These are phyloP conservation scores for Agrocybe chaxingu DNA, from an alignment of 768 basidiomycete species.

Conservation along the genomic window DNA sequence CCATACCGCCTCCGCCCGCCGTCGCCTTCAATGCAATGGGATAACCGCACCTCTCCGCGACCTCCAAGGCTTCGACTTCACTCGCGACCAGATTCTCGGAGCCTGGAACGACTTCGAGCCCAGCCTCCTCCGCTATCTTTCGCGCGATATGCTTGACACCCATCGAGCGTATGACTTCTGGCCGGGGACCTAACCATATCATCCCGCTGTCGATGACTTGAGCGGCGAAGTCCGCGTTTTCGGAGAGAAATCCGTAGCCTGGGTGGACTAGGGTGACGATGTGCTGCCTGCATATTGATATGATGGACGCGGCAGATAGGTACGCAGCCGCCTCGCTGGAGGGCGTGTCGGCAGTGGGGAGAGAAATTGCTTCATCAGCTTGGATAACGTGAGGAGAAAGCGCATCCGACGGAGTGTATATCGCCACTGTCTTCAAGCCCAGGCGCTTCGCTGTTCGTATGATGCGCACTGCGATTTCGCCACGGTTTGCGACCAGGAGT, in stretches of 20 bases:
- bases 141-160: conserved; percentile 63
- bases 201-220: conserved; percentile 45
- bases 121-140: conserved; percentile 39
- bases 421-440: conserved; percentile 49
- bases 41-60: conserved; percentile 44
- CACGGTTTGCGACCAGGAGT: conserved; percentile 67
- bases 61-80: conserved; percentile 35
- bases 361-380: conserved; percentile 47
- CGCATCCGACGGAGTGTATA: conserved; percentile 59
- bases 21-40: conserved; percentile 69
- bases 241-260: conserved; percentile 65
- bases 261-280: conserved; percentile 55
- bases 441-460: conserved; percentile 52
- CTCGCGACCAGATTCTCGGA: conserved; percentile 44
- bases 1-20: conserved; percentile 70
- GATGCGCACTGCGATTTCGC: conserved; percentile 68
- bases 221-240: conserved; percentile 55
- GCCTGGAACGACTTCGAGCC: conserved; percentile 56
- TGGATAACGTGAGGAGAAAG: conserved; percentile 54
- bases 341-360: conserved; percentile 17
- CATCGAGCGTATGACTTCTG: conserved; percentile 49
- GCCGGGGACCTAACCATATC: conserved; percentile 54
- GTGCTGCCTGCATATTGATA: conserved; percentile 38
- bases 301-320: conserved; percentile 32
- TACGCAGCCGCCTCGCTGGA: conserved; percentile 41